phyloP scores from a whole-genome alignment of 2,329 filamentous ascomycete species.

The Ophiostoma sp. region DNA sequence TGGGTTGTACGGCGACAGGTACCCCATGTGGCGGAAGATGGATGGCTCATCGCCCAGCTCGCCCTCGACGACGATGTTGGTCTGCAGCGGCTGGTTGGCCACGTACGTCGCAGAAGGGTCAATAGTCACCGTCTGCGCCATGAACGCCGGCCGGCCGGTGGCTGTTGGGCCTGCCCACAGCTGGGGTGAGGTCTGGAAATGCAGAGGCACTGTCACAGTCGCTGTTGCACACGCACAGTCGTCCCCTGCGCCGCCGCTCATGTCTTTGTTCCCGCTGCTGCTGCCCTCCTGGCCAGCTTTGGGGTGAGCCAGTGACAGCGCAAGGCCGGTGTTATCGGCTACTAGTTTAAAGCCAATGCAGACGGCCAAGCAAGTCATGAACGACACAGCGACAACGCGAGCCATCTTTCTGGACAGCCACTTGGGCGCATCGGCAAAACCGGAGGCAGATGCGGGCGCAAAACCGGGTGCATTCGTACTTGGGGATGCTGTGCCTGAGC shows the following conservation, averaged over 20 bases:
- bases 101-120: constrained; percentile 60
- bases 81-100: constrained; percentile 66
- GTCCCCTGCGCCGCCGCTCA: background rate
- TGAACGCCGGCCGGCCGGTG: constrained; percentile 64
- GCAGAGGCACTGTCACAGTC: constrained; percentile 46
- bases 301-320: constrained; percentile 16
- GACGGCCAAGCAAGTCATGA: constrained; percentile 28
- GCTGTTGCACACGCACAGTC: background rate
- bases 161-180: constrained; percentile 60
- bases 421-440: constrained; percentile 13
- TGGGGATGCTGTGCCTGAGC: background rate
- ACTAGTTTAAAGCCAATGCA: constrained; percentile 28
- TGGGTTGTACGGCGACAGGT: constrained; percentile 62
- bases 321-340: constrained; percentile 25
- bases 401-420: constrained; percentile 22
- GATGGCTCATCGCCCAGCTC: constrained; percentile 51
- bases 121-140: constrained; percentile 65
- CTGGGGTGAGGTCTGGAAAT: constrained; percentile 58
- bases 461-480: background rate
- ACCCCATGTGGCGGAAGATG: constrained; percentile 66
- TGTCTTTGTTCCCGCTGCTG: background rate
- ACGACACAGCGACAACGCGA: constrained; percentile 25
- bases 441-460: background rate
- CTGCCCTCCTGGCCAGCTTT: background rate
- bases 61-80: constrained; percentile 60